Evolutionary conservation across 148 eudicot species (phyloP).

Genomic region (Cornus suecica): DNA sequence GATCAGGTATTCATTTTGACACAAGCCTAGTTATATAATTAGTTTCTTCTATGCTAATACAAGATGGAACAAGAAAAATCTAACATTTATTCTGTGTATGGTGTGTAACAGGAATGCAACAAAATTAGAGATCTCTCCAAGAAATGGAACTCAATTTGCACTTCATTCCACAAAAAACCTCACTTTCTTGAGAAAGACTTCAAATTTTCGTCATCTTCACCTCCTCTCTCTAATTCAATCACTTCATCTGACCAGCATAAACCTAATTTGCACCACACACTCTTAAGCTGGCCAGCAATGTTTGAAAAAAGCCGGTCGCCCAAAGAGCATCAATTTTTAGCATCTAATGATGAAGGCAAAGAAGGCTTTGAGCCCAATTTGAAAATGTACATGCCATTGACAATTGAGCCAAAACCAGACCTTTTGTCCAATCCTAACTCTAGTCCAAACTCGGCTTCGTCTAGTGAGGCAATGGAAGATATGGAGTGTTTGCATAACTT

Average conservation of each 20-base stretch:
- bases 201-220: constrained; percentile 41
- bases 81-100: neutral
- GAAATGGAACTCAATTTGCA: constrained; percentile 82
- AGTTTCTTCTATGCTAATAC: neutral
- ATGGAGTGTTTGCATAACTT: constrained; percentile 24
- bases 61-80: neutral
- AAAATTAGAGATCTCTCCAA: constrained; percentile 61
- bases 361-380: constrained; percentile 19
- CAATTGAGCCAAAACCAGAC: constrained; percentile 48
- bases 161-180: constrained; percentile 43
- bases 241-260: constrained; percentile 44
- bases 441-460: constrained; percentile 81
- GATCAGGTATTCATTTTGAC: constrained; percentile 40
- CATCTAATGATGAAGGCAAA: constrained; percentile 2
- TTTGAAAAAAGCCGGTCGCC: constrained; percentile 40
- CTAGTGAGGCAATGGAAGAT: constrained; percentile 64
- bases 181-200: constrained; percentile 41
- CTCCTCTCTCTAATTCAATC: constrained; percentile 54
- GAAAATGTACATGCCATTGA: neutral
- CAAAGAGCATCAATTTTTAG: constrained; percentile 37
- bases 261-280: constrained; percentile 22
- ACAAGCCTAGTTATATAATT: neutral
- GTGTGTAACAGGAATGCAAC: constrained; percentile 38
- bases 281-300: constrained; percentile 39
- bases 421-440: constrained; percentile 83